Evolutionary conservation across 2,329 filamentous ascomycete genomes (phyloP).

Genomic region (Madurella mycetomatis): DNA sequence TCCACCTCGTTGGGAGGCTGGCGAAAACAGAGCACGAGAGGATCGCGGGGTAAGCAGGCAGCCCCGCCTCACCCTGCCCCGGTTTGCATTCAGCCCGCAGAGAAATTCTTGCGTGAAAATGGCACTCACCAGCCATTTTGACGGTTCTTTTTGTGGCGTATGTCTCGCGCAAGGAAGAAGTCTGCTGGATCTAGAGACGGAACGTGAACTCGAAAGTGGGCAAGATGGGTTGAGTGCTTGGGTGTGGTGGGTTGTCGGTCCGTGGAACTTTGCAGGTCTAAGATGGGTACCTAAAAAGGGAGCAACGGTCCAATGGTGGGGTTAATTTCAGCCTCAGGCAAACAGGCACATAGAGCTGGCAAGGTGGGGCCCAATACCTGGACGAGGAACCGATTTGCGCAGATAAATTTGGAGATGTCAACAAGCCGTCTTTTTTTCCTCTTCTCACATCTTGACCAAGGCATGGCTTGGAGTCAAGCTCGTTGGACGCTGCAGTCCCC

Average conservation of each 20-base stretch:
- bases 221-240: background rate
- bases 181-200: background rate
- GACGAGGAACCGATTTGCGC: too few species aligned
- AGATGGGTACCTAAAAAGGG: slow-evolving; percentile 14
- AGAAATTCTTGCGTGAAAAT: background rate
- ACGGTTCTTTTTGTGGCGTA: background rate
- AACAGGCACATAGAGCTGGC: background rate
- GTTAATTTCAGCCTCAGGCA: slow-evolving; percentile 22
- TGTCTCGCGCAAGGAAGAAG: background rate
- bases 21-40: background rate
- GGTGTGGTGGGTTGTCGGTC: slow-evolving; percentile 1
- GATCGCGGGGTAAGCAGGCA: slow-evolving; percentile 20
- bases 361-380: background rate
- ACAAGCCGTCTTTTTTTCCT: background rate
- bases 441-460: background rate
- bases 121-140: slow-evolving; percentile 22
- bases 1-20: background rate
- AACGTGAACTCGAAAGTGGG: background rate
- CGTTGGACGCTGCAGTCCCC: background rate
- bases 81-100: background rate
- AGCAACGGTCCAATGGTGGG: slow-evolving; percentile 16
- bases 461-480: background rate
- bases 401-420: background rate
- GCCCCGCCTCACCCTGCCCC: background rate
- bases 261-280: slow-evolving; percentile 10